These are phyloP conservation scores for Penicillium samsonianum DNA, from an alignment of 495 filamentous ascomycete genomes.

Conservation along the genomic window DNA sequence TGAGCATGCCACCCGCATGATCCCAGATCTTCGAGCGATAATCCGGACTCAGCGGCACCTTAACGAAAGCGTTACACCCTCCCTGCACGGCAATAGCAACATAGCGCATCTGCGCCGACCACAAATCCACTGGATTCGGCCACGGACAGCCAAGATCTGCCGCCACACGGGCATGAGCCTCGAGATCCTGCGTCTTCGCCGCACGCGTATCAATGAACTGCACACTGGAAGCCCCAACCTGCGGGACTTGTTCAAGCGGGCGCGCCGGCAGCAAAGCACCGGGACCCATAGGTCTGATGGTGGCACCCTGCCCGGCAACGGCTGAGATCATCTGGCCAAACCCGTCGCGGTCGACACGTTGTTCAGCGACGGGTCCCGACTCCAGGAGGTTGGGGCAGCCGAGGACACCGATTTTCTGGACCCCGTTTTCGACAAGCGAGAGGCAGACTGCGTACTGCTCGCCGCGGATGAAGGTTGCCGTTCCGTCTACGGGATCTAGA, in stretches of 20 bases:
- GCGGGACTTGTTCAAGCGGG: conserved; percentile 33
- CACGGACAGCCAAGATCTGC: conserved; percentile 47
- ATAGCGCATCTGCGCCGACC: conserved; percentile 67
- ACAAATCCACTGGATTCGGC: conserved; percentile 55
- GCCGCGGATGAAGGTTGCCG: conserved; percentile 61
- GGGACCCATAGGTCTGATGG: conserved; percentile 47
- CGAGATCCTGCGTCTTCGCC: conserved; percentile 43
- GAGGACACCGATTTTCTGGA: conserved; percentile 52
- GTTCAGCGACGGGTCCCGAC: conserved; percentile 44
- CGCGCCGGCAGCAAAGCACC: conserved; percentile 37
- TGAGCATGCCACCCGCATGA: conserved; percentile 67
- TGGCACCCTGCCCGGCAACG: conserved; percentile 56
- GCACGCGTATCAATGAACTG: conserved; percentile 51
- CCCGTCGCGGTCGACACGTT: conserved; percentile 49
- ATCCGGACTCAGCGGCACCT: conserved; percentile 55
- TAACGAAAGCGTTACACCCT: conserved; percentile 60
- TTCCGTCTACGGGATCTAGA: conserved; percentile 74
- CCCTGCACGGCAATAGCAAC: conserved; percentile 57
- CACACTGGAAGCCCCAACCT: conserved; percentile 38
- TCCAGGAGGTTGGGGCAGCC: conserved; percentile 57
- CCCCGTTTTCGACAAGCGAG: conserved; percentile 51
- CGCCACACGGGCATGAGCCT: conserved; percentile 50
- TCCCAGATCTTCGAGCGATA: conserved; percentile 70
- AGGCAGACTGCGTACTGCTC: conserved; percentile 68
- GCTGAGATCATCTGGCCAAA: conserved; percentile 59